Base-by-base conservation (phyloP, 306 rosid species). In the Quercus bicolor region DNA sequence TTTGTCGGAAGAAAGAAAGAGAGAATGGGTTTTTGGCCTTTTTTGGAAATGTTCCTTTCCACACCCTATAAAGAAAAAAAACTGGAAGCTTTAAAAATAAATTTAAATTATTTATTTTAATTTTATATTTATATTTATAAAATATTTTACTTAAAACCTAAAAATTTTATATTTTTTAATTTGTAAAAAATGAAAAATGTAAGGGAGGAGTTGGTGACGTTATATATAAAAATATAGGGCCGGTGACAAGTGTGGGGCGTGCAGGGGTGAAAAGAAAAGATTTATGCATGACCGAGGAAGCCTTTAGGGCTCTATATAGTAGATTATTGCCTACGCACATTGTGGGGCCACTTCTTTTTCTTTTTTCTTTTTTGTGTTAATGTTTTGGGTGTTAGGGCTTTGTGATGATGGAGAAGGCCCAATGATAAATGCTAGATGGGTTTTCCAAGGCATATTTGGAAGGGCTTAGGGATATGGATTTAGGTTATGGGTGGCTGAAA, bases 221-320 rank as follows among this genome's bases (percentile, higher is more conserved):
- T 37, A 5, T 20, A 34, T 34, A 34, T 34, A 34, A 34, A 34
- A 34, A 34, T 5, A 33, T 57, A 45, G 24, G 80, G 77, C 40
- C 59, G 68, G 75, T 18, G 82, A 77, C 75, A 43, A 69, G 43
- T 60, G 79, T 77, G 40, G 37, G 54, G 78, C 57, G 5, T 23
- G 54, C 2, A 72, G 37, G 40, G 56, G 24, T 66, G 33, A 59
- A 5, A 24, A 21, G 65, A 21, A 28, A 2, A 12, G 16, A 21
- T 66, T 59, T 51, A 74, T 75, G 56, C 29, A 29, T 37, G 37
- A 15, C 60, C 56, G 57, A 12, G 29, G 68, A 52, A 34, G 69
- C 69, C 14, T 26, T 10, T 60, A 60, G 66, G 66, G 66, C 18
- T 24, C 5, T 23, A 20, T 23, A 20, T 3, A 57, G 20, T 54